Evolutionary conservation across 495 filamentous ascomycete genomes (phyloP).

Genomic region (Tuber aestivum): DNA sequence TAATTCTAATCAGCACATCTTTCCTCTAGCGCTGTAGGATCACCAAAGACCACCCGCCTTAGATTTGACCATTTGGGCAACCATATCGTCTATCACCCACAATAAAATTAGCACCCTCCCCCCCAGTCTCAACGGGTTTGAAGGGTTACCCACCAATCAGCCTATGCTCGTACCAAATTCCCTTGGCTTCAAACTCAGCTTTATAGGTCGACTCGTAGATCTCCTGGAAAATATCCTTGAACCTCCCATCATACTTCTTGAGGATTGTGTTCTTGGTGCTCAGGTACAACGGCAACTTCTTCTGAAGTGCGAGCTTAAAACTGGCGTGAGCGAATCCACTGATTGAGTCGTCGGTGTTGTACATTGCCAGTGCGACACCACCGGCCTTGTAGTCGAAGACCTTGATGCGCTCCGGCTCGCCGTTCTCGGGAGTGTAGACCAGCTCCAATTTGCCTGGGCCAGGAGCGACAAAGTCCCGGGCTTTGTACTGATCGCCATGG

Average conservation of each 20-base stretch:
- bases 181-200: conserved; percentile 78
- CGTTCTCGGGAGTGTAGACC: conserved; percentile 80
- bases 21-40: not conserved
- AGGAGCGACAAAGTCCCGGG: conserved; percentile 75
- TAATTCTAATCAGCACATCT: not conserved
- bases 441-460: conserved; percentile 83
- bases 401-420: conserved; percentile 76
- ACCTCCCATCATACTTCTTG: conserved; percentile 95
- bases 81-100: conserved; percentile 86
- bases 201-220: conserved; percentile 84
- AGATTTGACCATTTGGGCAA: conserved; percentile 99
- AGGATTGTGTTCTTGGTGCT: conserved; percentile 99
- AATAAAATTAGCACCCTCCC: not conserved
- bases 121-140: not conserved
- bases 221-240: conserved; percentile 99
- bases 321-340: conserved; percentile 86
- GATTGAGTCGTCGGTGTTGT: conserved; percentile 96
- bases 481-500: conserved; percentile 97
- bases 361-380: conserved; percentile 87
- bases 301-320: conserved; percentile 88
- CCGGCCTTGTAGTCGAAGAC: conserved; percentile 87
- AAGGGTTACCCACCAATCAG: conserved; percentile 44
- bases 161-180: conserved; percentile 98
- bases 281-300: conserved; percentile 89
- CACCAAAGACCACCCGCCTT: conserved; percentile 38